A percentile compares a stretch with the other conserved stretches of the same genome.
Conservation (phyloP, 495 filamentous ascomycete genomes). For the Emericellopsis terricola region DNA sequence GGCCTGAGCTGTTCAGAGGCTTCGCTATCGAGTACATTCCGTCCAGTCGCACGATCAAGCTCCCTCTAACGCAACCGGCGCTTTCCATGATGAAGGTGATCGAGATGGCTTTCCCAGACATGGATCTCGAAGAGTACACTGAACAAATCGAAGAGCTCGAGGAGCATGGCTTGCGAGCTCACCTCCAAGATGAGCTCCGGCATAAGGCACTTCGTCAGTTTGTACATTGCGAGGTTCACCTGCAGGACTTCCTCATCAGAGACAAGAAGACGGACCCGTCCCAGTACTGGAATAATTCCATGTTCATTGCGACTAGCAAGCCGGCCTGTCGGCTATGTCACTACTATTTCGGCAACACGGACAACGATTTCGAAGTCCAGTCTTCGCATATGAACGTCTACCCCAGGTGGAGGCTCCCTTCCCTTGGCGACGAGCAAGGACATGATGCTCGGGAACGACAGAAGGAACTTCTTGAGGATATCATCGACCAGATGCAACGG, state of each 20-base stretch:
- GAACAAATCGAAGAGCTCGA: neutral
- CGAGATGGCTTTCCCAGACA: neutral
- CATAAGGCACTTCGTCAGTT: neutral
- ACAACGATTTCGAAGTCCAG: constrained; percentile 4
- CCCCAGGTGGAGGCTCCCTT: constrained; percentile 4
- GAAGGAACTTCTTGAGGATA: neutral
- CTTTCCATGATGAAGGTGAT: no score
- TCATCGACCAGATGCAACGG: neutral
- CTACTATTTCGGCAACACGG: constrained; percentile 3
- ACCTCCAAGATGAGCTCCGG: neutral
- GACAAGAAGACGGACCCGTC: constrained; percentile 1
- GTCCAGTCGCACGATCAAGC: neutral
- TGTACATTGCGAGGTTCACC: neutral
- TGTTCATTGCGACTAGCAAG: constrained; percentile 6
- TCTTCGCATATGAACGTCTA: constrained; percentile 5
- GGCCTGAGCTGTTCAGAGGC: constrained; percentile 5
- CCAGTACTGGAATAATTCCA: constrained; percentile 3
- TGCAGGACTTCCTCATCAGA: constrained; percentile 2
- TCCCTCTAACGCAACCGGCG: neutral
- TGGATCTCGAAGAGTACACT: neutral
- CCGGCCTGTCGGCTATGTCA: constrained; percentile 5
- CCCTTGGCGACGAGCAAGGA: constrained; percentile 1
- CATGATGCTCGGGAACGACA: neutral
- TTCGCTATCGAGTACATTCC: neutral
- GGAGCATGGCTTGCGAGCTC: neutral